Base-by-base conservation (phyloP, 2,329 filamentous ascomycete genomes). In the Claviceps cyperi region DNA sequence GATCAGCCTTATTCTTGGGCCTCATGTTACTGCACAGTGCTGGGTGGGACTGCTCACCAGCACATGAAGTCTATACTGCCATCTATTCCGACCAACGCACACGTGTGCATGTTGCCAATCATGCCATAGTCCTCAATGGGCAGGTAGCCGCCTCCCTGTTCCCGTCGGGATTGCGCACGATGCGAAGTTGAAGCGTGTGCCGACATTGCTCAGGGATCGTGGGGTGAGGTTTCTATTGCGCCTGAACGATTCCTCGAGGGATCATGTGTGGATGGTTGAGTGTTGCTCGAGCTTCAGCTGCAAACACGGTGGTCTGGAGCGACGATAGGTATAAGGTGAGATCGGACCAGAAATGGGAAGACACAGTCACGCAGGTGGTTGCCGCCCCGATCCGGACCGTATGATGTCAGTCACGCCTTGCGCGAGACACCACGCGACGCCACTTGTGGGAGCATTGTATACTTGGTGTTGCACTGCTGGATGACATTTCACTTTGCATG, bases 91-190 rank as follows among this genome's bases (percentile, higher is more conserved):
- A 86, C 75, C n/a, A 87, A 69, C 14, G 84, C 83, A 67, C 82
- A 86, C 1, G 84, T 89, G 58, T 81, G 76, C 83, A 89, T 86
- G 60, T 88, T 87, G 22, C 84, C 84, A 58, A 89, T 86, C 64
- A 89, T 75, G 50, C 84, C 84, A 71, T 88, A 88, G 64, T 88
- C 78, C 60, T 88, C 84, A 55, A 87, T 84, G 45, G 76, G 75
- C 28, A 78, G 69, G 57, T 78, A 79, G 35, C 75, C 76, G 13
- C 64, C 67, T 47, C 62, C 60, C 62, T 68, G 65, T 22, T 58
- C 55, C 22, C 64, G 57, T 32, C 64, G 61, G 48, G 61, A 60
- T 46, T 56, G 56, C 11, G 60, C 62, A 39, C 62, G 64, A 52
- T 64, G 59, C 14, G 55, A 61, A 40, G 61, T 60, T 19, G 65